Percentiles rank a stretch among this genome's conserved stretches.
These are phyloP conservation scores for Euphorbia neoarborescens DNA, from an alignment of 441 rosid species.

Conservation along the genomic window DNA sequence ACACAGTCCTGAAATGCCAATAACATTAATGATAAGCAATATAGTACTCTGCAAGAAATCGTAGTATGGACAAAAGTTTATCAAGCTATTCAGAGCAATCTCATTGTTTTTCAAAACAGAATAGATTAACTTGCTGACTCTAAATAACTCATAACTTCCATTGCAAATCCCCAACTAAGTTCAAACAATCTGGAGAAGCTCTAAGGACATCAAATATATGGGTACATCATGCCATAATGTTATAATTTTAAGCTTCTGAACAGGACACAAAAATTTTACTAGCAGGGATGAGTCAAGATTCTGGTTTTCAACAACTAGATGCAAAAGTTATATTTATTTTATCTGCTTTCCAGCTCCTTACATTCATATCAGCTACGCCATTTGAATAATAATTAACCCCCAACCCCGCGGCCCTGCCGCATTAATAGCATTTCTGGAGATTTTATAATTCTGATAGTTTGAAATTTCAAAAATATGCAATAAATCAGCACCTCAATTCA, in stretches of 20 bases:
- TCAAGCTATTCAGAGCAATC: neutral
- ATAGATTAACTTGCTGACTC: neutral
- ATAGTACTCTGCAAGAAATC: neutral
- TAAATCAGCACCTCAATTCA: neutral
- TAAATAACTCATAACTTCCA: neutral
- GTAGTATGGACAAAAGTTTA: neutral
- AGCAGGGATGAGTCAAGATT: neutral
- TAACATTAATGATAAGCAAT: neutral
- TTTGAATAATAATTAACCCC: neutral
- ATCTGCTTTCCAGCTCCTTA: neutral
- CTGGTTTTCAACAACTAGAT: neutral
- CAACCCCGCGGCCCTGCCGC: too few relatives aligned
- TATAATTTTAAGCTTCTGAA: constrained; percentile 2
- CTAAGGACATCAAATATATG: too few relatives aligned
- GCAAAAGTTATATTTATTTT: neutral
- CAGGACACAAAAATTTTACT: neutral
- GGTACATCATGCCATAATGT: neutral
- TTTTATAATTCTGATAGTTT: neutral
- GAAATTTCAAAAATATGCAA: neutral
- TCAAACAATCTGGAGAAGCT: neutral
- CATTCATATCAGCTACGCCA: neutral
- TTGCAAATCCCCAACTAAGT: neutral
- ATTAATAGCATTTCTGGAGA: neutral
- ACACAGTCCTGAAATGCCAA: constrained; percentile 37
- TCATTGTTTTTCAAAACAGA: neutral